Evolutionary conservation across 345 rosid genomes (phyloP), one percentile per base, ranked within the genome.

Genomic region (Populus simonii): DNA sequence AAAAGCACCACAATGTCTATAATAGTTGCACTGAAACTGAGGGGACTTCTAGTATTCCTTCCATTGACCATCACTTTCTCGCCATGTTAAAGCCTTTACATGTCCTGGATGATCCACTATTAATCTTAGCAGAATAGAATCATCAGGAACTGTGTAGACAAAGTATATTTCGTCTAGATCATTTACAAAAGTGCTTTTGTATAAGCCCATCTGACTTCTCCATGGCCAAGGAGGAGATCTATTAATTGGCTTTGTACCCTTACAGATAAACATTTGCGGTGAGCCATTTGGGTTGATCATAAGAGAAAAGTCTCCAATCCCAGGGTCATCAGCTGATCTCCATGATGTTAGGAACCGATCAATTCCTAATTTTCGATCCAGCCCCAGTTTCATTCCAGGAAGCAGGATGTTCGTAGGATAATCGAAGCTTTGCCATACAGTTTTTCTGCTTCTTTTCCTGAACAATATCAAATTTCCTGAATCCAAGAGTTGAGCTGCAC

Each of bases 1-100:
- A 22, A 18, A 51, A 23, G 72, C 71, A 22, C 78, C 78, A 66
- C 78, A 75, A 3, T 31, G 29, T 59, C 72, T 71, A 75, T 75
- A 75, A 33, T 47, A 29, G 65, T 66, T 72, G 8, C 78, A 75
- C 3, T 45, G 71, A 6, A 66, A 25, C 31, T 0, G 27, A 8
- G 67, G 67, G 4, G 67, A 0, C 31, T 12, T 27, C 31, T 16
- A 63, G 15, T 0, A 7, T 0, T 63, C 31, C 12, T 8, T 23
- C 67, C 67, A 63, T 18, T 63, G 31, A 7, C 15, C 13, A 11
- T 63, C 15, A 8, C 16, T 10, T 22, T 63, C 5, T 9, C 15
- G 67, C 67, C 67, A 63, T 25, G 31, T n/a, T 11, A 11, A 11
- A 0, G 16, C 16, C 16, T 63, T 63, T 1, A 63, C 2, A 23